These are phyloP conservation scores for Suillus placidus DNA, from an alignment of 768 basidiomycete genomes.

Conservation along the genomic window DNA sequence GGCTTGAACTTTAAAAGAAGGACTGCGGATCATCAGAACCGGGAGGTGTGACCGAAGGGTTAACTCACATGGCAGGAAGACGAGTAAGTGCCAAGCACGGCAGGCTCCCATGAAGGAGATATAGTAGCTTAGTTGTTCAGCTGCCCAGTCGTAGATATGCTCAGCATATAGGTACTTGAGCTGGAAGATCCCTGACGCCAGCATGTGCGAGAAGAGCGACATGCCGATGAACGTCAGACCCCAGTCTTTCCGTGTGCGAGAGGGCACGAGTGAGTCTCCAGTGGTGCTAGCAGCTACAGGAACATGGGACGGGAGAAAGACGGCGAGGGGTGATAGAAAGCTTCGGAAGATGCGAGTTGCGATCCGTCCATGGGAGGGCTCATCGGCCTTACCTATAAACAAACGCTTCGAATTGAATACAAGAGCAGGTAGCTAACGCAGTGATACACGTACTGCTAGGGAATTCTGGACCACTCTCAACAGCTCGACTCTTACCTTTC, in stretches of 20 bases:
- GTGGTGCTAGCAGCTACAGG: conserved; percentile 41
- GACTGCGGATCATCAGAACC: conserved; percentile 46
- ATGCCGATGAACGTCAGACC: conserved; percentile 71
- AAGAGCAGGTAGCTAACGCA: not conserved
- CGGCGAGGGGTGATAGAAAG: conserved; percentile 64
- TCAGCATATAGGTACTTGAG: conserved; percentile 80
- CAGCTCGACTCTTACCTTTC: conserved; percentile 34
- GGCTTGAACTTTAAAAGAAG: conserved; percentile 65
- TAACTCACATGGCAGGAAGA: conserved; percentile 68
- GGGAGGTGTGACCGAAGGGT: conserved; percentile 27
- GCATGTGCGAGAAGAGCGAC: conserved; percentile 62
- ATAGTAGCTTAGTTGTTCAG: conserved; percentile 73
- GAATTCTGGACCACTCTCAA: conserved; percentile 15
- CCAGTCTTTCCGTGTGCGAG: conserved; percentile 62
- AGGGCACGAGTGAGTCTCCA: conserved; percentile 64
- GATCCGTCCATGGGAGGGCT: conserved; percentile 9
- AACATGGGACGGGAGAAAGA: conserved; percentile 64
- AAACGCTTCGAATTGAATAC: conserved; percentile 2
- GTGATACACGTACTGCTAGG: conserved; percentile 17
- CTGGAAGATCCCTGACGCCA: conserved; percentile 72
- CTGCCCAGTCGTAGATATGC: conserved; percentile 70
- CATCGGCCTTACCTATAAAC: not conserved
- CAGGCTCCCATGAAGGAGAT: conserved; percentile 69
- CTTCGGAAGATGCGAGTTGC: conserved; percentile 37
- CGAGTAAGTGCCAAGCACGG: conserved; percentile 65